These are phyloP conservation scores for Lupinus albus DNA, from an alignment of 306 rosid genomes.

Conservation along the genomic window DNA sequence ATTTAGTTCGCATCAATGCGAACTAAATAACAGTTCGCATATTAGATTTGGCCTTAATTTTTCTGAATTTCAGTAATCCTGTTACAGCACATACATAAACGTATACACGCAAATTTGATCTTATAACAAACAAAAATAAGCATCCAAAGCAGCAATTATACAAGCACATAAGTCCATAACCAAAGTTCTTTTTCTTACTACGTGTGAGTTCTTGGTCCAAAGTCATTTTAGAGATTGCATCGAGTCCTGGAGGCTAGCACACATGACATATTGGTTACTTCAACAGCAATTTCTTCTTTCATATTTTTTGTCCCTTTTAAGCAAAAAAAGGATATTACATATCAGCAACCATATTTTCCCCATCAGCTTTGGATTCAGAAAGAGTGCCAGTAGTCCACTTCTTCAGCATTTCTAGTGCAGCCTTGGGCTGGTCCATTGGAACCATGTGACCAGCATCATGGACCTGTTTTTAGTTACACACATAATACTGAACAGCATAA, in stretches of 20 bases:
- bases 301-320: not conserved
- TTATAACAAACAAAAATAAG: constrained; percentile 24
- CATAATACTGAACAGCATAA: constrained; percentile 20
- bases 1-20: too few relatives aligned
- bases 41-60: too few relatives aligned
- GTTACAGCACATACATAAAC: too few relatives aligned
- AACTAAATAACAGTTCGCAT: too few relatives aligned
- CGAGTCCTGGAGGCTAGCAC: not conserved
- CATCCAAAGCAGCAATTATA: constrained; percentile 21
- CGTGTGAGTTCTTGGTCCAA: constrained; percentile 1
- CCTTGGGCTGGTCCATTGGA: constrained; percentile 97
- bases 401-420: constrained; percentile 83
- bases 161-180: not conserved
- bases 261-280: not conserved
- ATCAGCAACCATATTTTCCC: constrained; percentile 58
- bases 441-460: constrained; percentile 96
- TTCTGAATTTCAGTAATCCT: not conserved
- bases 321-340: constrained; percentile 48
- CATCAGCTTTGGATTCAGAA: constrained; percentile 44
- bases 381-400: constrained; percentile 77
- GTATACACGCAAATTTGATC: not conserved
- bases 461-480: constrained; percentile 61
- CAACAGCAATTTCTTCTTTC: constrained; percentile 1
- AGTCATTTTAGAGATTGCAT: not conserved
- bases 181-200: not conserved